Percentiles rank a stretch among this genome's conserved stretches.
Evolutionary conservation across 176 grass and related monocot species (phyloP).

Genomic region (Canna indica): DNA sequence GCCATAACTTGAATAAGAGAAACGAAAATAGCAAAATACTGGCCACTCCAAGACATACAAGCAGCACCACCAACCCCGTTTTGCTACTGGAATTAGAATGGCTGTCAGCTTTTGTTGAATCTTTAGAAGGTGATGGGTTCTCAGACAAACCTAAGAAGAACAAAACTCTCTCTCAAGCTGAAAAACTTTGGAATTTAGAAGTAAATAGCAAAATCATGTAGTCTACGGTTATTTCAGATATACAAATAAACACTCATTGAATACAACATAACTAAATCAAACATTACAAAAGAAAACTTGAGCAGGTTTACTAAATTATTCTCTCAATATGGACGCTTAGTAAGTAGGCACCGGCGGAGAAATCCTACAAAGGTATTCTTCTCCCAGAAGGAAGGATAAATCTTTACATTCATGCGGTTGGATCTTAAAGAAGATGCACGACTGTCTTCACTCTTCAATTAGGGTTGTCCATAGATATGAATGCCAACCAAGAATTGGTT

Average conservation of each 20-base stretch:
- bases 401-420: neutral
- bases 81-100: slow-evolving; percentile 6
- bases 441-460: neutral
- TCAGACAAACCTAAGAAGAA: slow-evolving; percentile 19
- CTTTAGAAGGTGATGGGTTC: slow-evolving; percentile 6
- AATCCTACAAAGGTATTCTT: too few relatives aligned
- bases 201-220: neutral
- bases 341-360: neutral
- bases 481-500: neutral
- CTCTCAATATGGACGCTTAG: neutral
- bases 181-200: neutral
- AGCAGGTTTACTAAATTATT: neutral
- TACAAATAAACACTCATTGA: neutral
- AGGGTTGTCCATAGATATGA: neutral
- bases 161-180: neutral
- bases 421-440: neutral
- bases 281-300: neutral
- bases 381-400: neutral
- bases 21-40: neutral
- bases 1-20: slow-evolving; percentile 23
- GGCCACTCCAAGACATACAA: neutral
- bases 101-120: neutral
- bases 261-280: neutral
- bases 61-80: neutral
- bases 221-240: neutral